Conservation (phyloP, 768 basidiomycete genomes). For the Agrocybe praecox region DNA sequence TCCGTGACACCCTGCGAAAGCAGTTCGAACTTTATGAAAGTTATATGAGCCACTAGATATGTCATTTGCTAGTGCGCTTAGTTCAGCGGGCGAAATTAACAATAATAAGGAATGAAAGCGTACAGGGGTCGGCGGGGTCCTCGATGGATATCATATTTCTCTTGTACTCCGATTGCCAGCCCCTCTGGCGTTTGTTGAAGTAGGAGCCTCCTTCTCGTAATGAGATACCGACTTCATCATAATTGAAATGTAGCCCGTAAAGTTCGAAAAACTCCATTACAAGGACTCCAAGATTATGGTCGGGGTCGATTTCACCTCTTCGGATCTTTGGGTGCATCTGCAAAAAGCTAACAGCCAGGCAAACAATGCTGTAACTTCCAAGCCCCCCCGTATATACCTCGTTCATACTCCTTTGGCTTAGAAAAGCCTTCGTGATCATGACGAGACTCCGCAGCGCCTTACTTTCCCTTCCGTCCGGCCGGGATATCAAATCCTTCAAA, state of each 20-base stretch:
- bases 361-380: constrained; percentile 94
- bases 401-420: constrained; percentile 90
- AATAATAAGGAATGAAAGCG: constrained; percentile 30
- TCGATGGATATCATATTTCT: constrained; percentile 78
- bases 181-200: constrained; percentile 78
- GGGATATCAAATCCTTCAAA: constrained; percentile 57
- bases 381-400: constrained; percentile 97
- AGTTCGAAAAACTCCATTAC: constrained; percentile 97
- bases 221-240: constrained; percentile 87
- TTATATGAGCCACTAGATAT: constrained; percentile 88
- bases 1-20: constrained; percentile 79
- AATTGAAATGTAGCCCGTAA: constrained; percentile 92
- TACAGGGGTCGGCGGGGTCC: constrained; percentile 89
- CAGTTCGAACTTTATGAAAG: constrained; percentile 78
- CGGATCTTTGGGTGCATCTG: constrained; percentile 98
- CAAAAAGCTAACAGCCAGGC: constrained; percentile 89
- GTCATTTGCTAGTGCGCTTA: constrained; percentile 67
- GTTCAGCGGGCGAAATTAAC: constrained; percentile 4
- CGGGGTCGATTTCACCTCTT: constrained; percentile 82
- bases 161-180: constrained; percentile 73
- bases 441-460: constrained; percentile 84
- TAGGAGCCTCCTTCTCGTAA: constrained; percentile 88
- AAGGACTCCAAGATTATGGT: constrained; percentile 89
- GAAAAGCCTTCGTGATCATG: constrained; percentile 87
- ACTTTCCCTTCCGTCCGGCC: constrained; percentile 32